phyloP scores from a whole-genome alignment of 148 eudicot genomes.

The Hydrangea macrophylla region DNA sequence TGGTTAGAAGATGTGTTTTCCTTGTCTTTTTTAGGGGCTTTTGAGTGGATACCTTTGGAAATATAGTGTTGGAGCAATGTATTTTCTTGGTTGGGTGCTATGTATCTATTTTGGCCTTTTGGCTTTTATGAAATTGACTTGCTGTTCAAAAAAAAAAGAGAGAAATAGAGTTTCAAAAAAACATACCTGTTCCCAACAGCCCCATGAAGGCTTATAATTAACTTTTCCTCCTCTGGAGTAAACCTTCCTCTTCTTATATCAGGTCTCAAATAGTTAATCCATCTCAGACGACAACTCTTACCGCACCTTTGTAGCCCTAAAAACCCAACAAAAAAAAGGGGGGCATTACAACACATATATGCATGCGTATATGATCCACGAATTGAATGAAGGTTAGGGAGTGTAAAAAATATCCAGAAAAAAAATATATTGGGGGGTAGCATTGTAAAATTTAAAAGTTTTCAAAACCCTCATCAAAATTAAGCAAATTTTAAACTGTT shows the following conservation, averaged over 20 bases:
- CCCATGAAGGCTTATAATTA: conserved; percentile 83
- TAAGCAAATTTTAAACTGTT: too few relatives aligned
- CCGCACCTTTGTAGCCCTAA: conserved; percentile 95
- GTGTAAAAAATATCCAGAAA: too few relatives aligned
- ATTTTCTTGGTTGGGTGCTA: too few relatives aligned
- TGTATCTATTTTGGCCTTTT: too few relatives aligned
- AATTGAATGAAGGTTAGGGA: too few relatives aligned
- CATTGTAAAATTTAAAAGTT: too few relatives aligned
- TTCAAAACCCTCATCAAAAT: too few relatives aligned
- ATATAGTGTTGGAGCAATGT: too few relatives aligned
- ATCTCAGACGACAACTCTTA: conserved; percentile 87
- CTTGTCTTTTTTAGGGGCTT: too few relatives aligned
- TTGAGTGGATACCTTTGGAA: too few relatives aligned
- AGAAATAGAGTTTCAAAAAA: not conserved
- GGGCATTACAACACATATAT: not conserved
- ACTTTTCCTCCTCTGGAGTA: conserved; percentile 78
- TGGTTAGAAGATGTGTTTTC: too few relatives aligned
- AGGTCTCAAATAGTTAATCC: conserved; percentile 92
- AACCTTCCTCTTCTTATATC: conserved; percentile 90
- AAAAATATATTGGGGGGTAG: too few relatives aligned
- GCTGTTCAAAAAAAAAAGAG: not conserved
- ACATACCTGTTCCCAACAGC: conserved; percentile 91
- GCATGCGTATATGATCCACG: not conserved
- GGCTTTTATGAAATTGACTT: not conserved
- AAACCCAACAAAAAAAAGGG: not conserved